phyloP scores from a whole-genome alignment of 148 eudicot species.

The Heliamphora exappendiculata region DNA sequence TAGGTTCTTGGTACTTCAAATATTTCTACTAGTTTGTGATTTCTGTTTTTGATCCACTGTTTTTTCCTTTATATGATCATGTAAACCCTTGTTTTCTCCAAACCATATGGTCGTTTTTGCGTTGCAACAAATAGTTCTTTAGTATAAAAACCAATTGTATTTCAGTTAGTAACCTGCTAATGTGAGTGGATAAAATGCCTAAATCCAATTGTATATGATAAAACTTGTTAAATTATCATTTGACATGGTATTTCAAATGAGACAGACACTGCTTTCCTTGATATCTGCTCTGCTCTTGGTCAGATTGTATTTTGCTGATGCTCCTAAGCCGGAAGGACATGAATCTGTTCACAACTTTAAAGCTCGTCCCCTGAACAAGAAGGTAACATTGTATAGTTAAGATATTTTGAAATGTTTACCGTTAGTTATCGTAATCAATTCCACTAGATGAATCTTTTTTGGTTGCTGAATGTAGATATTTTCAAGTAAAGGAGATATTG shows the following conservation, averaged over 20 bases:
- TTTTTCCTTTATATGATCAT: no score
- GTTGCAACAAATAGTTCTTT: not conserved
- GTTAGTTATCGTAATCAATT: no score
- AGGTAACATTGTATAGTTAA: conserved; percentile 24
- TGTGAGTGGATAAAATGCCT: not conserved
- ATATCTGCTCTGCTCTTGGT: conserved; percentile 1
- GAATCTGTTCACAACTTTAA: conserved; percentile 45
- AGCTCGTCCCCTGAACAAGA: conserved; percentile 70
- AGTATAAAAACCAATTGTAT: not conserved
- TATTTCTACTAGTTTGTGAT: no score
- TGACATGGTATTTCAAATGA: not conserved
- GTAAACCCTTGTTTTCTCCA: no score
- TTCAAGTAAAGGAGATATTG: conserved; percentile 73
- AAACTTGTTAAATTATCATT: not conserved
- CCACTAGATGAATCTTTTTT: not conserved
- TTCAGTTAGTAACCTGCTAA: not conserved
- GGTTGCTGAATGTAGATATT: conserved; percentile 45
- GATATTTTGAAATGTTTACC: not conserved
- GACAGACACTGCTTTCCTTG: not conserved
- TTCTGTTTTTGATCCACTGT: no score
- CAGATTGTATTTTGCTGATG: conserved; percentile 31
- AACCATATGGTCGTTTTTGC: no score
- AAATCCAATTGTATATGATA: not conserved
- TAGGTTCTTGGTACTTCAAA: no score
- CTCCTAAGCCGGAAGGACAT: conserved; percentile 29